Evolutionary conservation across 768 basidiomycete genomes (phyloP).

Genomic region (Boletus rubescentipes): DNA sequence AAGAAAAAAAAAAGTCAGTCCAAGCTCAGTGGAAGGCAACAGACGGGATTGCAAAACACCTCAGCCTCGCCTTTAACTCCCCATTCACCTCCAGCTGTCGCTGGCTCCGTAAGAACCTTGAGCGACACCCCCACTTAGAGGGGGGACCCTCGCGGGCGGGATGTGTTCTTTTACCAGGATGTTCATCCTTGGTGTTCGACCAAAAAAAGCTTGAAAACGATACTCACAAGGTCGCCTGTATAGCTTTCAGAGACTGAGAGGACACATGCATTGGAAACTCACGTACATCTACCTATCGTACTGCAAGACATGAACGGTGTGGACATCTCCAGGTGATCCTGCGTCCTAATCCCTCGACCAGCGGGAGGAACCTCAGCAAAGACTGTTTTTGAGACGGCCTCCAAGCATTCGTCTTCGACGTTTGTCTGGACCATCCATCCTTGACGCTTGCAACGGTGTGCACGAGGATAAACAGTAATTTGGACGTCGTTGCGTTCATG

Average conservation of each 20-base stretch:
- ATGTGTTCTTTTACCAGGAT: slow-evolving; percentile 88
- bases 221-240: slow-evolving; percentile 25
- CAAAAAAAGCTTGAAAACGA: slow-evolving; percentile 12
- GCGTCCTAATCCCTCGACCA: slow-evolving; percentile 90
- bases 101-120: slow-evolving; percentile 27
- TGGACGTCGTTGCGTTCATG: slow-evolving; percentile 59
- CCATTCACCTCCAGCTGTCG: slow-evolving; percentile 66
- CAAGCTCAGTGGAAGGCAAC: not conserved
- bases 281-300: slow-evolving; percentile 12
- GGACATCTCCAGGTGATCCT: slow-evolving; percentile 87
- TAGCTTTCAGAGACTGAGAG: not conserved
- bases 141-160: slow-evolving; percentile 50
- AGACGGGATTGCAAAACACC: slow-evolving; percentile 28
- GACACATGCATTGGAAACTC: slow-evolving; percentile 1
- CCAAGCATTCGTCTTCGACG: slow-evolving; percentile 63
- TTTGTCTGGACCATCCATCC: slow-evolving; percentile 88
- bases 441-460: slow-evolving; percentile 35
- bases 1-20: slow-evolving; percentile 2
- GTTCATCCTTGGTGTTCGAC: slow-evolving; percentile 63
- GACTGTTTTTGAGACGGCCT: slow-evolving; percentile 82
- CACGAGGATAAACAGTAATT: slow-evolving; percentile 75
- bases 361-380: slow-evolving; percentile 85
- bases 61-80: slow-evolving; percentile 91
- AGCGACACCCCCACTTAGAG: slow-evolving; percentile 29
- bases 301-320: slow-evolving; percentile 38